phyloP scores from a whole-genome alignment of 2,329 filamentous ascomycete genomes.

The Paraphaeosphaeria minitans region DNA sequence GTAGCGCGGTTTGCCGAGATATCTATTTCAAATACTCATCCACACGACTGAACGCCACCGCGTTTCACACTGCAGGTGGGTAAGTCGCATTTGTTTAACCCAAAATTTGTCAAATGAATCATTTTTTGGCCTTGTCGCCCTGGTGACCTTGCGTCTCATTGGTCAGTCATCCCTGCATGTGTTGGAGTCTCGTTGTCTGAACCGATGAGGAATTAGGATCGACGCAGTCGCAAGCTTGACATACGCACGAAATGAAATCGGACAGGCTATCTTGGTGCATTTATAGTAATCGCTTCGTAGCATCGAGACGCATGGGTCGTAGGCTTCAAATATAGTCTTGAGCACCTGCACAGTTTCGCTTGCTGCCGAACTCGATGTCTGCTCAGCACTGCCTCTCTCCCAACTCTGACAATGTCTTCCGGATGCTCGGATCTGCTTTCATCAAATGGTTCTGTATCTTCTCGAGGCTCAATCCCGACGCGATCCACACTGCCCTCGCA shows the following conservation, averaged over 20 bases:
- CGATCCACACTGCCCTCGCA: constrained; percentile 26
- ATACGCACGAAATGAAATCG: neutral
- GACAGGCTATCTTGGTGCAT: neutral
- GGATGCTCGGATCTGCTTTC: constrained; percentile 21
- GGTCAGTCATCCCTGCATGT: constrained; percentile 7
- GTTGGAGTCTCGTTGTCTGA: constrained; percentile 4
- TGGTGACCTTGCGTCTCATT: constrained; percentile 8
- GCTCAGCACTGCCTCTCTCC: neutral
- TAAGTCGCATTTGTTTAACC: constrained; percentile 16
- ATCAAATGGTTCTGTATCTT: constrained; percentile 27
- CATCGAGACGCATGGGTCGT: neutral
- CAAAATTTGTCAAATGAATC: constrained; percentile 28
- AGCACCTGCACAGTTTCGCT: neutral
- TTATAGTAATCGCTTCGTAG: neutral
- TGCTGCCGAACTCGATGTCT: neutral
- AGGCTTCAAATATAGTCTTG: neutral
- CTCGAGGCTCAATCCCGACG: constrained; percentile 18
- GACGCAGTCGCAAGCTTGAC: constrained; percentile 1
- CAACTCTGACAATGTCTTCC: constrained; percentile 18
- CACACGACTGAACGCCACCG: constrained; percentile 18
- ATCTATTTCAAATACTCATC: constrained; percentile 39
- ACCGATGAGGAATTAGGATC: neutral
- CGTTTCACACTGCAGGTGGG: constrained; percentile 19
- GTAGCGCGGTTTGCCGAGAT: constrained; percentile 24
- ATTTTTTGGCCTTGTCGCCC: constrained; percentile 19